Evolutionary conservation across 495 filamentous ascomycete species (phyloP).

Genomic region (Podospora bellae-mahoneyi): DNA sequence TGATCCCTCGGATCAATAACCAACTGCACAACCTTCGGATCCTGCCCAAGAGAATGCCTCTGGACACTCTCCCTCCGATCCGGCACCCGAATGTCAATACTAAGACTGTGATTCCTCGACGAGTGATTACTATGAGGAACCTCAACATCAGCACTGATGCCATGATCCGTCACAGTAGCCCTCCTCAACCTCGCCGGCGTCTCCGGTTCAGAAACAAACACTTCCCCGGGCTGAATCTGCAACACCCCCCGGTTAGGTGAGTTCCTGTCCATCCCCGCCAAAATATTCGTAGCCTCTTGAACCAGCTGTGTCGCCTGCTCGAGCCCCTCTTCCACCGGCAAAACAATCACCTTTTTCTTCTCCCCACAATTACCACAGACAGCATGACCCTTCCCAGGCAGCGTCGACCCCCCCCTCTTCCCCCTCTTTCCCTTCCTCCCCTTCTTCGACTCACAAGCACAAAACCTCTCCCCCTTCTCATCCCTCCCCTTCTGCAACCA

Average conservation of each 20-base stretch:
- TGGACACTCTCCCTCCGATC: neutral
- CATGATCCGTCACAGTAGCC: constrained; percentile 1
- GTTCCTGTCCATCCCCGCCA: neutral
- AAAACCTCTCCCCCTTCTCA: neutral
- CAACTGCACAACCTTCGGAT: neutral
- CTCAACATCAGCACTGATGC: constrained; percentile 13
- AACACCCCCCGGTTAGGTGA: neutral
- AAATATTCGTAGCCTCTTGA: neutral
- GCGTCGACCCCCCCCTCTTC: neutral
- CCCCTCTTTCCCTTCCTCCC: constrained; percentile 7
- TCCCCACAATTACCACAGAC: neutral
- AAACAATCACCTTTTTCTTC: constrained; percentile 6
- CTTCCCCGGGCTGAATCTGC: neutral
- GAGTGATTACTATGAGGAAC: constrained; percentile 8
- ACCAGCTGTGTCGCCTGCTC: neutral
- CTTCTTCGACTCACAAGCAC: neutral
- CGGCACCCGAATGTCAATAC: constrained; percentile 1
- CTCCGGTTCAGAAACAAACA: neutral
- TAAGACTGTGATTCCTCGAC: constrained; percentile 6
- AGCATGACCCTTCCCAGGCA: too few species aligned
- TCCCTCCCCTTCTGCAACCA: neutral
- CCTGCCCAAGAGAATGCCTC: neutral
- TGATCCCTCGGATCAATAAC: constrained; percentile 7
- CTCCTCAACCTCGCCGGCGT: neutral
- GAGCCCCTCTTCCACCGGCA: neutral